Percentiles rank a stretch among this genome's conserved stretches.
Evolutionary conservation across 345 rosid species (phyloP).

Genomic region (Jatropha curcas): DNA sequence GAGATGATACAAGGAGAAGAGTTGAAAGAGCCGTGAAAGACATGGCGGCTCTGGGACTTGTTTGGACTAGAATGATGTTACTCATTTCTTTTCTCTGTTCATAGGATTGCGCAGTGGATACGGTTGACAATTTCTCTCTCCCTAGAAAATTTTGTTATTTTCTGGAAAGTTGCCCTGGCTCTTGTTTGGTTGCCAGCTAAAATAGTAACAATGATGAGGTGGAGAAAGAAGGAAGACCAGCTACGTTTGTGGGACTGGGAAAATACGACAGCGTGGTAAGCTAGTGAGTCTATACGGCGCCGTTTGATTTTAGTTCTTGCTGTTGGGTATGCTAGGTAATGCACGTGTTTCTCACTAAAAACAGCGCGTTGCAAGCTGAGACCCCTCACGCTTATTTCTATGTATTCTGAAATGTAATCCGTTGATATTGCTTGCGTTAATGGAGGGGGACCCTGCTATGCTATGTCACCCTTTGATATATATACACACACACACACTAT

Average conservation of each 20-base stretch:
- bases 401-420: not conserved
- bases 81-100: not conserved
- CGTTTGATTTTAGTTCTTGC: not conserved
- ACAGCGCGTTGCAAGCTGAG: not conserved
- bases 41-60: not conserved
- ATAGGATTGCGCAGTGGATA: not conserved
- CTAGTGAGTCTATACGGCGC: not conserved
- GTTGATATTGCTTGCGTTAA: not conserved
- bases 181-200: not conserved
- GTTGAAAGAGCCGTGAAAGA: conserved; percentile 14
- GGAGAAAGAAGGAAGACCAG: not conserved
- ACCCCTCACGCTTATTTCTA: not conserved
- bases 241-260: not conserved
- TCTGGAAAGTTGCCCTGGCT: not conserved
- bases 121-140: not conserved
- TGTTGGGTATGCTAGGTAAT: too few species aligned
- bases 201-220: not conserved
- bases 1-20: conserved; percentile 22
- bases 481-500: too few species aligned
- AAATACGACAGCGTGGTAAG: not conserved
- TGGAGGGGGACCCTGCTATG: not conserved
- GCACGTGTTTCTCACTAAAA: not conserved
- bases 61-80: not conserved
- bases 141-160: not conserved
- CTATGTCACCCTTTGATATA: too few species aligned